phyloP scores from a whole-genome alignment of 768 basidiomycete genomes.

The Panaeolus papilionaceus region DNA sequence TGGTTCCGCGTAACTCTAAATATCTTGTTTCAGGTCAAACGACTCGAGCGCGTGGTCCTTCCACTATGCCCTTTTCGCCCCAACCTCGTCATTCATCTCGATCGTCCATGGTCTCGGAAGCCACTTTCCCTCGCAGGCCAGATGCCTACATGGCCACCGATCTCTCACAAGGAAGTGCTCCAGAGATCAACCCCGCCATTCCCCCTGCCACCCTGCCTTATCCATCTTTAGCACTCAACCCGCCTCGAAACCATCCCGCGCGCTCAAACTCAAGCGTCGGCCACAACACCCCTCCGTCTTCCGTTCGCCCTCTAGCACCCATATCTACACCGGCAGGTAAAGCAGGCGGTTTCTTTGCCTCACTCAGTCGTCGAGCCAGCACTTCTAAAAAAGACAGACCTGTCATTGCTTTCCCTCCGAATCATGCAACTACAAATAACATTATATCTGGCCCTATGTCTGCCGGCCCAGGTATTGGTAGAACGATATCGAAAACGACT shows the following conservation, averaged over 20 bases:
- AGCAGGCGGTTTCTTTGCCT: conserved; percentile 74
- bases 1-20: conserved; percentile 4
- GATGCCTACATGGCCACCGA: conserved; percentile 84
- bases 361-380: conserved; percentile 76
- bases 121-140: conserved; percentile 80
- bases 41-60: conserved; percentile 39
- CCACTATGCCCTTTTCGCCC: conserved; percentile 49
- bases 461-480: conserved; percentile 17
- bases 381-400: conserved; percentile 35
- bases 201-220: conserved; percentile 74
- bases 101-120: conserved; percentile 75
- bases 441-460: conserved; percentile 16
- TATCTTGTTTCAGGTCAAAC: conserved; percentile 34
- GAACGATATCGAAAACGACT: conserved; percentile 17
- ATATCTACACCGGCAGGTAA: conserved; percentile 45
- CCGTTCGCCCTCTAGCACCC: conserved; percentile 55
- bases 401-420: conserved; percentile 27
- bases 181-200: conserved; percentile 59
- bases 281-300: conserved; percentile 50
- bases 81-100: conserved; percentile 74
- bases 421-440: conserved; percentile 1
- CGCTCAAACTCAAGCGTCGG: conserved; percentile 40
- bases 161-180: conserved; percentile 52
- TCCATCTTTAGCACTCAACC: conserved; percentile 63
- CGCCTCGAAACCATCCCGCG: conserved; percentile 36